phyloP scores from a whole-genome alignment of 1,284 basidiomycete species.

The Trichosporon sp. region DNA sequence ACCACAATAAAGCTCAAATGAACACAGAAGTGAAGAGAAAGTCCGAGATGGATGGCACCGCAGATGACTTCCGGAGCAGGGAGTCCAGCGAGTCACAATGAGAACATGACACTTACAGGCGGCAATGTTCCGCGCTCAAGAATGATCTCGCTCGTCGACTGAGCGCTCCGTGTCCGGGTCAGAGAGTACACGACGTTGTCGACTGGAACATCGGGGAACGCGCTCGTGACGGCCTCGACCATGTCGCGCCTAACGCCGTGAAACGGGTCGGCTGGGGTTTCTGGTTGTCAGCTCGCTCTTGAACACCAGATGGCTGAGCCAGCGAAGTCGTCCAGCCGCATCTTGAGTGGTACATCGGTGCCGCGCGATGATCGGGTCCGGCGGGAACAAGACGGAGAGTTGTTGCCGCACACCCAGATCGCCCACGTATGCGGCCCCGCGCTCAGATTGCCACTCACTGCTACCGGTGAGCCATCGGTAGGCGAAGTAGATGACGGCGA shows the following conservation, averaged over 20 bases:
- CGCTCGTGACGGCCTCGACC: constrained; percentile 47
- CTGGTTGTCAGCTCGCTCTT: constrained; percentile 7
- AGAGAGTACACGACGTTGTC: constrained; percentile 45
- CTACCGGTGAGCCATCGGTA: constrained; percentile 35
- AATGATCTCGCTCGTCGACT: constrained; percentile 47
- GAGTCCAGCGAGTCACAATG: neutral
- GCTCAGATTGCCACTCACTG: constrained; percentile 22
- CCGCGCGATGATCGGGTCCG: neutral
- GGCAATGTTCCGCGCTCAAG: constrained; percentile 44
- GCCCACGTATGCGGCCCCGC: neutral
- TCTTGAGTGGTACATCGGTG: neutral
- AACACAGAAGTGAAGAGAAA: neutral
- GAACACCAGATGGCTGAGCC: neutral
- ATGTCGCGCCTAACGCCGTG: constrained; percentile 38
- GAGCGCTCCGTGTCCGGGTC: constrained; percentile 44
- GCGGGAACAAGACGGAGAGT: neutral
- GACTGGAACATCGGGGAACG: constrained; percentile 47
- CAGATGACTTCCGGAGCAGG: neutral
- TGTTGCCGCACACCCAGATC: neutral
- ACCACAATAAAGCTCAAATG: neutral
- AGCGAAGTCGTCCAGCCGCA: neutral
- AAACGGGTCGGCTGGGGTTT: constrained; percentile 24
- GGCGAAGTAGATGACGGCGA: constrained; percentile 36
- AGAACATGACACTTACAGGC: constrained; percentile 28
- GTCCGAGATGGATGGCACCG: no score